Conservation (phyloP, 257 asterid genomes). For the Gentiana dahurica region DNA sequence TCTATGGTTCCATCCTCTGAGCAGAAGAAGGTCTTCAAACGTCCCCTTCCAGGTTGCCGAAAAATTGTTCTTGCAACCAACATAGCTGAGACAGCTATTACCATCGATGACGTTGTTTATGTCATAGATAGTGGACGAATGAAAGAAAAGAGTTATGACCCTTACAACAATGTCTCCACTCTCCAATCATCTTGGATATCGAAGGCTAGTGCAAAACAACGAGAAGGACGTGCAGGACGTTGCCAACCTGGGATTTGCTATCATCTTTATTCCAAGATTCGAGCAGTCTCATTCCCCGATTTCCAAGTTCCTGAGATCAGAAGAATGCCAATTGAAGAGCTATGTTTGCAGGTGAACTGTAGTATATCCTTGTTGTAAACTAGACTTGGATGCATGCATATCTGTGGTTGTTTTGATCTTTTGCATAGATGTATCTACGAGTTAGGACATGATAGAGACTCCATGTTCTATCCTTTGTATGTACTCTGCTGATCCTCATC, state of each 20-base stretch:
- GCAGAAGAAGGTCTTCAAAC: slow-evolving; percentile 71
- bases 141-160: slow-evolving; percentile 91
- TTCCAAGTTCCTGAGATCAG: slow-evolving; percentile 93
- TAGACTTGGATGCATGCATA: background rate
- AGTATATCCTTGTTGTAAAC: slow-evolving; percentile 4
- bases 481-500: too few species aligned
- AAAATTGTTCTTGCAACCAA: slow-evolving; percentile 88
- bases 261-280: slow-evolving; percentile 72
- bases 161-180: slow-evolving; percentile 74
- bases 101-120: slow-evolving; percentile 89
- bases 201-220: slow-evolving; percentile 86
- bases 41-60: slow-evolving; percentile 65
- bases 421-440: too few species aligned
- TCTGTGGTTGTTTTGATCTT: too few species aligned
- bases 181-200: slow-evolving; percentile 93
- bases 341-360: slow-evolving; percentile 67
- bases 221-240: slow-evolving; percentile 97
- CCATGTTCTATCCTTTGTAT: too few species aligned
- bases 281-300: slow-evolving; percentile 66
- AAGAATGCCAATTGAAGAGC: slow-evolving; percentile 92
- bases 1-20: slow-evolving; percentile 78
- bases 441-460: too few species aligned
- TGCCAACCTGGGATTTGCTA: slow-evolving; percentile 92
- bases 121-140: slow-evolving; percentile 90
- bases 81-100: slow-evolving; percentile 90